Evolutionary conservation across 371 early-diverging fungal genomes (phyloP).

Genomic region (Mucor indicus): DNA sequence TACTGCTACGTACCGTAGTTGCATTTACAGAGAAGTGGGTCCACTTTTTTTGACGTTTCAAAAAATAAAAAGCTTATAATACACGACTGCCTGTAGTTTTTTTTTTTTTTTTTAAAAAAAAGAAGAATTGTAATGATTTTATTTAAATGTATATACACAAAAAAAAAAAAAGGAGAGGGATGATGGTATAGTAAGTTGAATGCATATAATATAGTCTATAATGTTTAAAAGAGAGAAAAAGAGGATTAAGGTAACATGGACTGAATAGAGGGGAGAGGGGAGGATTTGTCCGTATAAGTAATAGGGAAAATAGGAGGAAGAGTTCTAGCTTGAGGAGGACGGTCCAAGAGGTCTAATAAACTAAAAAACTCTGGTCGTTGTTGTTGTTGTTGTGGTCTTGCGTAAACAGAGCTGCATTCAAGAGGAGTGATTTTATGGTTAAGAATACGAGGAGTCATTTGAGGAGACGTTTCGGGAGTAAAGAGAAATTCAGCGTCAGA

Average conservation of each 20-base stretch:
- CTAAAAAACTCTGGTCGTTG: conserved; percentile 8
- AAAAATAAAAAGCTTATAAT: too few species aligned
- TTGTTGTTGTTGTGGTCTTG: conserved; percentile 5
- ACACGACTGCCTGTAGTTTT: too few species aligned
- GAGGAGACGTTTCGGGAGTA: conserved; percentile 46
- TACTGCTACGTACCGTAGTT: too few species aligned
- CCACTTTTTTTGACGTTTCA: too few species aligned
- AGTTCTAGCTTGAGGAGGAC: conserved; percentile 41
- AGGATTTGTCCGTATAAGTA: neutral
- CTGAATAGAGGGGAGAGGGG: conserved; percentile 4
- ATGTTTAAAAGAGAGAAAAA: neutral
- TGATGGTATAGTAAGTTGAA: neutral
- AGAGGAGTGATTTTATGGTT: conserved; percentile 22
- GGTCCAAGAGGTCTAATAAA: conserved; percentile 36
- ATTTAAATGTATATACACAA: conserved; percentile 1
- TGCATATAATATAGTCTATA: too few species aligned
- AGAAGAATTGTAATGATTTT: too few species aligned
- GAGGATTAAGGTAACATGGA: neutral
- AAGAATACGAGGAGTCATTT: conserved; percentile 21
- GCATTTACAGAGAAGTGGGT: too few species aligned
- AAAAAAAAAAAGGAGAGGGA: neutral
- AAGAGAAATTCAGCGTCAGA: conserved; percentile 37
- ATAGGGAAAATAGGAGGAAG: conserved; percentile 37
- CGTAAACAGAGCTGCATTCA: conserved; percentile 27
- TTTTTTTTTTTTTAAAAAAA: conserved; percentile 4